phyloP scores from a whole-genome alignment of 768 basidiomycete genomes.

The Asterophora parasitica region DNA sequence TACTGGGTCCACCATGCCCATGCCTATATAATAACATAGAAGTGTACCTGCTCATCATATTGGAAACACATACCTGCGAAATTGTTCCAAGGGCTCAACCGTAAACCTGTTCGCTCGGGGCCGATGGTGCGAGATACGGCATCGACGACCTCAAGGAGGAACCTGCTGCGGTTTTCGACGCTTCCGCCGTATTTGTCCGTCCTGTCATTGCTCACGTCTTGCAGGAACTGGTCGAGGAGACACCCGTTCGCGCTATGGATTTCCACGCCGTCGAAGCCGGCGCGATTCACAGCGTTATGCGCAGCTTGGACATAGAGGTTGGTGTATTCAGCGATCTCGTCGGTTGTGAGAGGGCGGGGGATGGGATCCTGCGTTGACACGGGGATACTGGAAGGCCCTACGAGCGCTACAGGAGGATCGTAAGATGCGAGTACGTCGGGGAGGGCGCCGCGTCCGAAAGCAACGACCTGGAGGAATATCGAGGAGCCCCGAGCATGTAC shows the following conservation, averaged over 20 bases:
- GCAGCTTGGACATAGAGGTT: conserved; percentile 49
- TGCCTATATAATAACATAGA: conserved; percentile 26
- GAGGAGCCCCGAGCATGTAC: conserved; percentile 36
- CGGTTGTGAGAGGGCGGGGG: conserved; percentile 39
- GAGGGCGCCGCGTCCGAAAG: conserved; percentile 42
- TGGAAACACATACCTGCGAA: too few relatives aligned
- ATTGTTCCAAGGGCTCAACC: conserved; percentile 61
- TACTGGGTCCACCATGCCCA: too few relatives aligned
- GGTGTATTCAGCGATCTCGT: conserved; percentile 48
- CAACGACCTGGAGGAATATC: conserved; percentile 57
- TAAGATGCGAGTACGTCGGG: conserved; percentile 32
- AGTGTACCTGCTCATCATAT: too few relatives aligned
- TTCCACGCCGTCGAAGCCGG: too few relatives aligned
- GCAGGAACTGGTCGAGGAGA: conserved; percentile 58
- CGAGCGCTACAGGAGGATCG: conserved; percentile 26
- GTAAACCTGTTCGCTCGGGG: conserved; percentile 44
- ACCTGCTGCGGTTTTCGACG: conserved; percentile 54
- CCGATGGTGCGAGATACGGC: conserved; percentile 51
- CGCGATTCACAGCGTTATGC: conserved; percentile 44
- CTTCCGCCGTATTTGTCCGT: conserved; percentile 68
- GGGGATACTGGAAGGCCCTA: conserved; percentile 28
- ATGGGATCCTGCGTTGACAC: conserved; percentile 7
- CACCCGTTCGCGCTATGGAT: conserved; percentile 43
- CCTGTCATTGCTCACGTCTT: conserved; percentile 50
- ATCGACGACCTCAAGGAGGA: conserved; percentile 50